phyloP scores from a whole-genome alignment of 345 rosid genomes.

The Passiflora organensis region DNA sequence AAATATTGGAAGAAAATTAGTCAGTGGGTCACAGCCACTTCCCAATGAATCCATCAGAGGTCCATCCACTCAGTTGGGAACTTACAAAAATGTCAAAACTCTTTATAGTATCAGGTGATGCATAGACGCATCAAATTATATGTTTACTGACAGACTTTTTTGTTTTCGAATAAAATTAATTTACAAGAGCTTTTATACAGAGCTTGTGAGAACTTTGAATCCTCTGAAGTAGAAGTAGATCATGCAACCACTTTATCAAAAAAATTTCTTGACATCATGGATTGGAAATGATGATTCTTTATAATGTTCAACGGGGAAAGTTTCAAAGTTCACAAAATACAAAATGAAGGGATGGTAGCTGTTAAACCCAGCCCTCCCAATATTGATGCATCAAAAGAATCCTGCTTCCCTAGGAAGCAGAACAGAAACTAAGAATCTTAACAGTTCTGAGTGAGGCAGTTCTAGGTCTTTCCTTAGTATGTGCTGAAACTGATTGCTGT shows the following conservation, averaged over 20 bases:
- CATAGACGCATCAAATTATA: neutral
- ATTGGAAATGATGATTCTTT: constrained; percentile 5
- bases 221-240: neutral
- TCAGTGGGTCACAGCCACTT: constrained; percentile 14
- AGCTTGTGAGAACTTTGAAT: neutral
- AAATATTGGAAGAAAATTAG: constrained; percentile 26
- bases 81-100: constrained; percentile 24
- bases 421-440: constrained; percentile 9
- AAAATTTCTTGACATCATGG: neutral
- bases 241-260: neutral
- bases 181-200: neutral
- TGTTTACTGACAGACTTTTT: too few relatives aligned
- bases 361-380: constrained; percentile 33
- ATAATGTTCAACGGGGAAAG: constrained; percentile 27
- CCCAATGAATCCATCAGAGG: constrained; percentile 10
- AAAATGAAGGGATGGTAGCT: constrained; percentile 25
- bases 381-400: constrained; percentile 29
- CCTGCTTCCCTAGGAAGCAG: constrained; percentile 30
- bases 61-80: constrained; percentile 27
- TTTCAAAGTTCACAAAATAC: constrained; percentile 19
- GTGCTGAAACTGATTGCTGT: too few relatives aligned
- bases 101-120: constrained; percentile 30
- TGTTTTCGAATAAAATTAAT: too few relatives aligned
- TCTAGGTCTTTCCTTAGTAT: neutral
- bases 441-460: constrained; percentile 30